Percentiles rank a stretch among this genome's conserved stretches.
Conservation (phyloP, 768 basidiomycete species). For the Cystoderma amianthinum region DNA sequence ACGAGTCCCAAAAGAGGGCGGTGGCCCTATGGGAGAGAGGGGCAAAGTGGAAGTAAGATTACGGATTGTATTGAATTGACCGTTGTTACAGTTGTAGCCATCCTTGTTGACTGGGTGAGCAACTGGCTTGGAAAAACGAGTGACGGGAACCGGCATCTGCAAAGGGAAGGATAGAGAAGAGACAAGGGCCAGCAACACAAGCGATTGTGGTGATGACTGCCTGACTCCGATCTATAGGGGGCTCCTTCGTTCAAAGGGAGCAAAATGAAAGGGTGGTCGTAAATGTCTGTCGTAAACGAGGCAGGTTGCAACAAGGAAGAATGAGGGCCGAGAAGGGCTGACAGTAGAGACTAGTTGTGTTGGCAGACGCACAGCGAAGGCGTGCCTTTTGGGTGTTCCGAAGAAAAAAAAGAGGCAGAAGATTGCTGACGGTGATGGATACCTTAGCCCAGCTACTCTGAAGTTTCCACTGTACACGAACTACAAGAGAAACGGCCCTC, state of each 20-base stretch:
- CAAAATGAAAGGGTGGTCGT: conserved; percentile 49
- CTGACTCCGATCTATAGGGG: conserved; percentile 32
- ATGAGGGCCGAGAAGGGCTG: conserved; percentile 26
- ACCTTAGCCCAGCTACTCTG: conserved; percentile 23
- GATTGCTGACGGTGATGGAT: conserved; percentile 13
- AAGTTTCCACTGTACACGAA: conserved; percentile 12
- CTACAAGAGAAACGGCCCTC: conserved; percentile 28
- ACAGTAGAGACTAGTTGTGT: conserved; percentile 17
- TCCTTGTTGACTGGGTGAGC: conserved; percentile 65
- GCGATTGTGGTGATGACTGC: conserved; percentile 30
- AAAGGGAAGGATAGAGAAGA: conserved; percentile 28
- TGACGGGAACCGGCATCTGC: conserved; percentile 89
- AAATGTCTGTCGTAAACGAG: conserved; percentile 59
- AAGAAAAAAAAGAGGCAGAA: conserved; percentile 21
- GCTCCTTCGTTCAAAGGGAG: conserved; percentile 31
- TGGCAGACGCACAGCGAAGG: conserved; percentile 92
- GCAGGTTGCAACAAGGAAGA: conserved; percentile 18
- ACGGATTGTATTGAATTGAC: conserved; percentile 39
- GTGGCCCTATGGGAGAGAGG: conserved; percentile 51
- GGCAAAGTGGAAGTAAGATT: conserved; percentile 53
- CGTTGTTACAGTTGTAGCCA: conserved; percentile 31
- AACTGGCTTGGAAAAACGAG: conserved; percentile 46
- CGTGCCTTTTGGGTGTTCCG: conserved; percentile 70
- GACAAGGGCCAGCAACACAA: conserved; percentile 38
- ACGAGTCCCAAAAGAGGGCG: conserved; percentile 57